Base-by-base conservation (phyloP, 306 rosid genomes). In the Dryas drummondii region DNA sequence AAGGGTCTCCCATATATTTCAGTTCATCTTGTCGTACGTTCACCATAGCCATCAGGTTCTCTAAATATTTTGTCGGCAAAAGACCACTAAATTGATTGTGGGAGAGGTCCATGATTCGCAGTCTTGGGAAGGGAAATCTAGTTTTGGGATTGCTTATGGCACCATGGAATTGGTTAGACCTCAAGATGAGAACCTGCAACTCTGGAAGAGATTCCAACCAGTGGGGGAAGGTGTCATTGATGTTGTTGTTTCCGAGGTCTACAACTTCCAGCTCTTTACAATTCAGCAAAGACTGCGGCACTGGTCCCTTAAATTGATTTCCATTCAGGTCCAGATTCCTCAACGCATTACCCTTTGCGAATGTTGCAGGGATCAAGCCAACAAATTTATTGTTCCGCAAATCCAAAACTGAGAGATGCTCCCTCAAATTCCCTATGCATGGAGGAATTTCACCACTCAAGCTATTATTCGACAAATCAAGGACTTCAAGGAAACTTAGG, bases 81-180 rank as follows among this genome's bases (percentile, higher is more conserved):
- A 2, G 49, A 9, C 81, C 75, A 2, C 47, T 48, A 9, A 77
- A 69, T 8, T 69, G 16, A 40, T 69, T 68, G 7, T 49, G 54
- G 15, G 72, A 75, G 9, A 75, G 53, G 54, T 65, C 73, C 11
- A 75, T 37, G 50, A 75, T 75, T 64, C 13, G 44, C 56, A 75
- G n/a, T 40, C 49, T 61, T 15, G 2, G 49, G n/a, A 74, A 74
- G 13, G 50, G 51, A 74, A n/a, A 37, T 16, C 5, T 9, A 5
- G 9, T 37, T 19, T 41, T 51, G 2, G 16, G 45, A 44, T 47
- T 26, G 19, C 56, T 10, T 59, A 54, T 60, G 4, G 77, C 11
- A 22, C 74, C 22, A 22, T 22, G 22, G 22, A 22, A 22, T 22
- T 22, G 22, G 22, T 22, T 22, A 22, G 22, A 22, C 22, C 22